Base-by-base conservation (phyloP, 305 asterid species). In the Nicotiana rustica region DNA sequence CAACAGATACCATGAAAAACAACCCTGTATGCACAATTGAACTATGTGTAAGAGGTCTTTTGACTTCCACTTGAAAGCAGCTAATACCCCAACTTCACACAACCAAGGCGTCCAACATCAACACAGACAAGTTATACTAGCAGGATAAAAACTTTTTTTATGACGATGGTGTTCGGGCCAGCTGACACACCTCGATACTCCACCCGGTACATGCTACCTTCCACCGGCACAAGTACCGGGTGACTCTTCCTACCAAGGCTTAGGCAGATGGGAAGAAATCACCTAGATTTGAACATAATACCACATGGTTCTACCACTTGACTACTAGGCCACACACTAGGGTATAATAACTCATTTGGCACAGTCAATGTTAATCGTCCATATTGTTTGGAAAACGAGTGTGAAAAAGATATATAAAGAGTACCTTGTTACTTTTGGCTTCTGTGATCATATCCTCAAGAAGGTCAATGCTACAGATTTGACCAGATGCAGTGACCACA, bases 371-470 rank as follows among this genome's bases (percentile, higher is more conserved):
- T 75, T 75, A 29, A 44, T 75, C 10, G 44, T 75, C 31, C 62
- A 49, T 61, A 73, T 75, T 52, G 62, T 8, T 1, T 49, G 4
- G 62, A 14, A 75, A 75, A n/a, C 9, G 31, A 15, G 47, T 52
- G 19, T 29, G 47, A 25, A 81, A 55, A 52, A 25, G 52, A 44
- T 47, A 13, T 15, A 49, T 71, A 55, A 9, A 49, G 66, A 35
- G 33, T 90, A 95, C 99, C 99, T 95, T 95, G 85, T 91, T 90
- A 85, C 85, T 89, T 84, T 88, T 92, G 25, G 98, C 96, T 86
- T 86, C 94, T 21, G 89, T 84, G 83, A 96, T 88, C 70, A 87
- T 78, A 71, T 92, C 94, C 81, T 90, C 97, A 10, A 95, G 90
- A 84, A 85, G 87, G 79, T 89, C 93, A 83, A 85, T 78, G 78